Evolutionary conservation across 2,329 filamentous ascomycete species (phyloP), one percentile per base, ranked within the genome.

Genomic region (Epichloe brachyelytri): DNA sequence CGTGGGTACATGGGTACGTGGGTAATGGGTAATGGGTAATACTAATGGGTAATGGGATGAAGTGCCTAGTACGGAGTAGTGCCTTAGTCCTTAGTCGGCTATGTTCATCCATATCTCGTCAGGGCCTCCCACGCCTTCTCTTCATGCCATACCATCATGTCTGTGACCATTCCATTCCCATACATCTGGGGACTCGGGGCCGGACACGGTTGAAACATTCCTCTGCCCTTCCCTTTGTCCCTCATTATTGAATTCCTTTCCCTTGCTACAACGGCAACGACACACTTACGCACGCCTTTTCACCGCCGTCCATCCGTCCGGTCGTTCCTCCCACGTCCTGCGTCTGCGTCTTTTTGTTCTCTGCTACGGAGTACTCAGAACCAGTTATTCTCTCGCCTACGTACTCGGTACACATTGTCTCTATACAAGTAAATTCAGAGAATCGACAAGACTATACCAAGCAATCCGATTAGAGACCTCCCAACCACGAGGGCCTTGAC

Each of bases 231-330:
- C 49, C 40, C 44, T 22, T 49, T 19, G 49, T 49, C 49, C 20
- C 51, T 53, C 12, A 43, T 50, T 41, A 53, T 54, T 49, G 55
- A 53, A 55, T 55, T 57, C 55, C 55, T 53, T 46, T 51, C 50
- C 50, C 51, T 53, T 50, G 48, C 52, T 48, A 48, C 52, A 44
- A 48, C 48, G 14, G 20, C 43, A 50, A 48, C 48, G 17, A 34
- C 43, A 50, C 48, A 37, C 38, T 39, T 39, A 19, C 41, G 45
- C 46, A 50, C 20, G 44, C 33, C 22, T 46, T 43, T 34, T 14
- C 43, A 40, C 48, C 38, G 38, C 17, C 37, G 36, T 43, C 26
- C 34, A 33, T 36, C 34, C 30, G 4, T 38, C 14, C 5, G 15
- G 19, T 33, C 17, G 26, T 30, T 20, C 36, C 45, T 33, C 11